Conservation (phyloP, 1,284 basidiomycete genomes). For the Malassezia nana region DNA sequence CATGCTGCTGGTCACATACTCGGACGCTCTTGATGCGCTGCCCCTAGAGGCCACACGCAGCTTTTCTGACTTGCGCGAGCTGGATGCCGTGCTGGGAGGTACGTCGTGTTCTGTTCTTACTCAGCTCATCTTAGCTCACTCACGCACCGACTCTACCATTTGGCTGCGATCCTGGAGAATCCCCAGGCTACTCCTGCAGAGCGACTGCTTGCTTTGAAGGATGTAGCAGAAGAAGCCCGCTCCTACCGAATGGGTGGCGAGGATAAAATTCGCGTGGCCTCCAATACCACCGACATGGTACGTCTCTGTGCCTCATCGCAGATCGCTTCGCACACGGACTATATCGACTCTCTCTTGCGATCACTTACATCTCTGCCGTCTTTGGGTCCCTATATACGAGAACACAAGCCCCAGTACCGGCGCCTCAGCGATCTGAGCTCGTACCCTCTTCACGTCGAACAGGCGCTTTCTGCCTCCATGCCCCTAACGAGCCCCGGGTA, state of each 20-base stretch:
- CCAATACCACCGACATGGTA: conserved; percentile 76
- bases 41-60: conserved; percentile 86
- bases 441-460: neutral
- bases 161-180: conserved; percentile 51
- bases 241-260: conserved; percentile 89
- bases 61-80: conserved; percentile 89
- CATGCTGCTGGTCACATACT: conserved; percentile 44
- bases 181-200: conserved; percentile 62
- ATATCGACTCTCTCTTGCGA: conserved; percentile 38
- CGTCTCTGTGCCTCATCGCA: conserved; percentile 20
- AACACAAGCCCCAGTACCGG: conserved; percentile 5
- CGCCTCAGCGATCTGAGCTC: neutral
- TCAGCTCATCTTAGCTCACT: conserved; percentile 37
- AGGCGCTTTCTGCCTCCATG: neutral
- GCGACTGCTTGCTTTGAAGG: conserved; percentile 73
- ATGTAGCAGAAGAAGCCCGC: conserved; percentile 84
- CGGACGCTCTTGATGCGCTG: conserved; percentile 80
- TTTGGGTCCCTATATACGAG: conserved; percentile 20
- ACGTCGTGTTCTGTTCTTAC: neutral
- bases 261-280: conserved; percentile 96
- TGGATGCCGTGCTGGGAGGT: conserved; percentile 82
- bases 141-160: conserved; percentile 34
- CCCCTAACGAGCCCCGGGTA: neutral
- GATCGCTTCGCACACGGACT: conserved; percentile 45
- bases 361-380: conserved; percentile 32